Evolutionary conservation across 2,329 filamentous ascomycete species (phyloP), one percentile per base, ranked within the genome.

Genomic region (Furcasterigmium sp.): DNA sequence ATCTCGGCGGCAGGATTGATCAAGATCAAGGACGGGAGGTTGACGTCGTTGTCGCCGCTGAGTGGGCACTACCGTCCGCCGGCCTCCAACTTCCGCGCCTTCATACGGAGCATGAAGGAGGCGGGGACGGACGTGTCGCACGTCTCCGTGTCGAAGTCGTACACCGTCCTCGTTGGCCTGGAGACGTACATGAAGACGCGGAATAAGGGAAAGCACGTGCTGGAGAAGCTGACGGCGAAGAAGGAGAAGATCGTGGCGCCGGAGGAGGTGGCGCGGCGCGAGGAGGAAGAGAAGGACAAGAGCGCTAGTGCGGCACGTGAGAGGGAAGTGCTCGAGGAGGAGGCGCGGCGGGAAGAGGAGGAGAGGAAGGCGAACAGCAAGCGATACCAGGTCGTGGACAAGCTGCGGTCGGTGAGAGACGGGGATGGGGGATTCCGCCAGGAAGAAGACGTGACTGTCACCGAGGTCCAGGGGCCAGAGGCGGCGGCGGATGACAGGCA

Each of bases 51-150:
- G 8, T 87, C 84, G 4, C 89, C 77, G 3, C 64, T 80, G 1
- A 84, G 78, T 53, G 90, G 90, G 0, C 90, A 95, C 63, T 95
- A 95, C 60, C 80, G 89, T 1, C 90, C 90, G 1, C 87, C 90
- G 0, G 80, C 87, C 4, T 77, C 80, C 47, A 95, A 91, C 58
- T 95, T 95, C 57, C 80, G 85, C 23, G 82, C 84, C 1, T 95
- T 95, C 55, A 77, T 95, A 3, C 78, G 82, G 48, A 82, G 74
- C 8, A 70, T 96, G 5, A 80, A 82, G 52, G 80, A 83, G 1
- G 77, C 77, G 25, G 85, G 85, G 2, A 89, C 85, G 1, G 90
- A 96, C 60, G 86, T 91, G 78, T 80, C 76, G 13, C 82, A 78
- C 20, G 82, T 94, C 10, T 85, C 82, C 15, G 86, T 95, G 37